Base-by-base conservation (phyloP, 345 rosid genomes). In the Boechera retrofracta region DNA sequence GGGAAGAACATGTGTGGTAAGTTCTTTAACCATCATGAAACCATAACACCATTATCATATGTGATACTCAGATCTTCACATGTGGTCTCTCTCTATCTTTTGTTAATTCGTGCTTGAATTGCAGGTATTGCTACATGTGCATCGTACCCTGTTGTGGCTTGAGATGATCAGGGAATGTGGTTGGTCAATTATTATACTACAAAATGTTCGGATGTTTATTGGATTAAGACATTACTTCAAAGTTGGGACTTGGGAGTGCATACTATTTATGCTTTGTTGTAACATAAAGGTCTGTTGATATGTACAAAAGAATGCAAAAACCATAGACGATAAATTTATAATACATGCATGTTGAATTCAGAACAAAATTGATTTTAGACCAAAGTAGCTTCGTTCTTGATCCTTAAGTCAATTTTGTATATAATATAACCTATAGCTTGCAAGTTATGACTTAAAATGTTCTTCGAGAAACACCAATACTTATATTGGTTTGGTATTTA, bases 1-100 rank as follows among this genome's bases (percentile, higher is more conserved):
- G 98, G 98, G 49, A 92, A 89, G 79, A 94, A 92, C 88, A 94
- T 92, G 98, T 89, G 98, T 72, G 98, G 98, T 94, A 80, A 86
- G 97, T 72, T 73, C 41, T 76, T 26, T 33, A 64, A 69, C 55
- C 18, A 24, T 78, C 18, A 9, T 44, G 51, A 52, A 55, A 65
- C 53, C 13, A 54, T 41, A 24, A 33, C 3, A 28, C 24, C 9
- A 39, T 24, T 38, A 31, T 59, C 21, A 26, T 24, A 64, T 58
- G n/a, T 13, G 54, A 66, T 32, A 15, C 3, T 12, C 6, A 52
- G 10, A 15, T 12, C 16, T 41, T 36, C 28, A 44, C 29, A 56
- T 26, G 47, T 38, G 44, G 52, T 45, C 47, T 64, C 11, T 72
- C 18, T 68, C 33, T 4, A 33, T 24, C 42, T 11, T 51, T 21